Conservation (phyloP, 148 eudicot genomes). For the Amaranthus hypochondriacus region DNA sequence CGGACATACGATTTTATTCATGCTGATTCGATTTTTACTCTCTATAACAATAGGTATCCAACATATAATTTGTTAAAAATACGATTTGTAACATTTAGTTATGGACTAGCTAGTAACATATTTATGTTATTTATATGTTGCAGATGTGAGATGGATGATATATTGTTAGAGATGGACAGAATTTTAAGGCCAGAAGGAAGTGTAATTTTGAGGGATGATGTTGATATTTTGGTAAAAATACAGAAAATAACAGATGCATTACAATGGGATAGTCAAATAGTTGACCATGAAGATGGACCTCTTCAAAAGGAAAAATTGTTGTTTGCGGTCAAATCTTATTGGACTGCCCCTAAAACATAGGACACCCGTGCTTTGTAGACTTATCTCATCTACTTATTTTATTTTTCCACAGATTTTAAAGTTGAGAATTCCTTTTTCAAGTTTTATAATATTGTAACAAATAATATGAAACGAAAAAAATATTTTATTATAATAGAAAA, state of each 20-base stretch:
- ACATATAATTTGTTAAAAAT: no score
- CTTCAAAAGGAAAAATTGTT: conserved; percentile 62
- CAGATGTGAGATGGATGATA: conserved; percentile 76
- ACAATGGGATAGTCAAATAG: conserved; percentile 65
- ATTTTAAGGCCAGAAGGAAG: conserved; percentile 76
- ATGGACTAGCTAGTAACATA: no score
- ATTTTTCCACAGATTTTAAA: no score
- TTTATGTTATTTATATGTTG: neutral
- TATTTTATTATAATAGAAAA: no score
- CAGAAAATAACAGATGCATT: conserved; percentile 49
- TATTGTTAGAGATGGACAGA: conserved; percentile 71
- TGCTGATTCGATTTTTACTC: conserved; percentile 57
- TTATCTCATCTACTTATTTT: no score
- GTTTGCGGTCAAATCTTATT: conserved; percentile 62
- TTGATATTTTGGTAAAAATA: conserved; percentile 52
- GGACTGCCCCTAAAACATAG: conserved; percentile 55
- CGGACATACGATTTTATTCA: conserved; percentile 74
- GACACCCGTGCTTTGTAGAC: neutral
- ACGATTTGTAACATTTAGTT: no score
- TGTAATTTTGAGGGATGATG: conserved; percentile 61
- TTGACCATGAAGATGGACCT: conserved; percentile 84
- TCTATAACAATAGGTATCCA: conserved; percentile 49
- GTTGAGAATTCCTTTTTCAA: no score
- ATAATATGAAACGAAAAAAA: no score
- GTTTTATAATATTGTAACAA: no score